phyloP scores from a whole-genome alignment of 2,329 filamentous ascomycete genomes.

The Lachnellula willkommii region DNA sequence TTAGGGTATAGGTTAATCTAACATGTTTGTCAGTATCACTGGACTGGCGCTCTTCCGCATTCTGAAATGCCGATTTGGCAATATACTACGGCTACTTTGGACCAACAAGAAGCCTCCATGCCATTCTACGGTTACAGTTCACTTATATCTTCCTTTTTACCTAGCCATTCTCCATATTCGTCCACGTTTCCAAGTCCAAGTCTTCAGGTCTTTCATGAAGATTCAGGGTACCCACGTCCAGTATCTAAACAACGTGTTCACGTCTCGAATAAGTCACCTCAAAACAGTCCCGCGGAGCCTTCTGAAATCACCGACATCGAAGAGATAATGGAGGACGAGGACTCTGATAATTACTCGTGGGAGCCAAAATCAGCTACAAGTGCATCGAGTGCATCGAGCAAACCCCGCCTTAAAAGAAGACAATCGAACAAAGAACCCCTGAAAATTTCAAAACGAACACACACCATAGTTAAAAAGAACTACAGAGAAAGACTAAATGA shows the following conservation, averaged over 20 bases:
- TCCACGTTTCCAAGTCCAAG: constrained; percentile 3
- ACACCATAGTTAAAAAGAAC: constrained; percentile 23
- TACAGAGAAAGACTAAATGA: constrained; percentile 24
- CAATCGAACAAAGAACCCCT: constrained; percentile 8
- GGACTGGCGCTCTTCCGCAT: not conserved
- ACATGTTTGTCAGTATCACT: constrained; percentile 1
- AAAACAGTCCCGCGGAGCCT: no score
- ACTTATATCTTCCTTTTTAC: no score
- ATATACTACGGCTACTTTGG: constrained; percentile 6
- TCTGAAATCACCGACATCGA: constrained; percentile 1
- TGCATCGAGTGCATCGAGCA: not conserved
- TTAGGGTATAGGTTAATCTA: not conserved
- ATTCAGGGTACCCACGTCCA: not conserved
- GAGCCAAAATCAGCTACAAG: not conserved
- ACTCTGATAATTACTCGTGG: constrained; percentile 8
- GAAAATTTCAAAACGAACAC: constrained; percentile 17
- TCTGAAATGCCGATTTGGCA: constrained; percentile 11
- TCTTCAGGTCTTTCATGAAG: not conserved
- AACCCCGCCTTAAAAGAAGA: constrained; percentile 1
- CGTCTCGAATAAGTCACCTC: no score
- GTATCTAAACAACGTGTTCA: no score
- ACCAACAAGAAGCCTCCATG: not conserved
- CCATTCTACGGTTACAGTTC: no score
- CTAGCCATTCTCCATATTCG: not conserved
- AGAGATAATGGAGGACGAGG: constrained; percentile 5